Base-by-base conservation (phyloP, 768 basidiomycete genomes). In the Phylloporus sp. region DNA sequence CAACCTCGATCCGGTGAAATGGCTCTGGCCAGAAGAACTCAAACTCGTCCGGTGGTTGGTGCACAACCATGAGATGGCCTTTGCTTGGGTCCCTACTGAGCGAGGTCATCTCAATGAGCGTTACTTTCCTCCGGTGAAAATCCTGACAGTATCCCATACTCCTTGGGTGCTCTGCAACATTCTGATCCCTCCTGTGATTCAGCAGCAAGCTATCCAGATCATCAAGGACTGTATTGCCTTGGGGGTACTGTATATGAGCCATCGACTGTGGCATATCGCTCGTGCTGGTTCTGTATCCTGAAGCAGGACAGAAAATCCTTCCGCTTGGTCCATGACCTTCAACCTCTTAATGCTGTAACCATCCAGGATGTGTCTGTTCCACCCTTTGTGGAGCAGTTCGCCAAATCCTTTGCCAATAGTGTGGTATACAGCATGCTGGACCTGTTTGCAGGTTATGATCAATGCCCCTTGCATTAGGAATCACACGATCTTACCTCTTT, bases 161-260 rank as follows among this genome's bases (percentile, higher is more conserved):
- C 4, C 26, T 10, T 27, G 26, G 3, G 4, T 27, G 4, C 10
- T 27, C 8, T 4, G 4, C 8, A 27, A 27, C 10, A 27, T 27
- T 10, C 26, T 10, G n/a, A n/a, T n/a, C n/a, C n/a, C n/a, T n/a
- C n/a, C n/a, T n/a, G n/a, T n/a, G n/a, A n/a, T n/a, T n/a, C n/a
- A n/a, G n/a, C n/a, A n/a, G n/a, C n/a, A n/a, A n/a, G n/a, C n/a
- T n/a, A 44, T 55, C 10, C 42, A 57, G 3, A 51, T 72, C 1
- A 60, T 74, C 15, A 62, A 64, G 14, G 49, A 18, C 18, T 71
- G 71, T 40, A 63, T 74, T 9, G 50, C 46, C 0, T 57, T 67
- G 0, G 68, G 74, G 1, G 67, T 74, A n/a, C n/a, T n/a, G n/a
- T n/a, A 0, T 75, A 72, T 38, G 66, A 78, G 48, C 67, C 58